Evolutionary conservation across 345 rosid genomes (phyloP).

Genomic region (Raphanus raphanistrum): DNA sequence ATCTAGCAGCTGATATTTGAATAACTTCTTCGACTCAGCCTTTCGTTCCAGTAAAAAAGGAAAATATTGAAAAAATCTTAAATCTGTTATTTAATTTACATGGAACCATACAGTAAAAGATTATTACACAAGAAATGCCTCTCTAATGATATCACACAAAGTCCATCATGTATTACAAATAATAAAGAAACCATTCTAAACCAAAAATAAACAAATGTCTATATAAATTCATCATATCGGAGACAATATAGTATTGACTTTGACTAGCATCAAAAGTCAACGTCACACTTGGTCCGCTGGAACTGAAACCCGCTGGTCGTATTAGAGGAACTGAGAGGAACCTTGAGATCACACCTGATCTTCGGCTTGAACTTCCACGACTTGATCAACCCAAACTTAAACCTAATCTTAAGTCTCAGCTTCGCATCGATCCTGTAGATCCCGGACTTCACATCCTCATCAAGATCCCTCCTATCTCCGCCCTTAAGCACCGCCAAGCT

Average conservation of each 20-base stretch:
- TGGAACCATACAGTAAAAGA: slow-evolving; percentile 1
- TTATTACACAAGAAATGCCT: neutral
- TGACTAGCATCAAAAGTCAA: slow-evolving; percentile 35
- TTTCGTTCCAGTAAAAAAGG: too few species aligned
- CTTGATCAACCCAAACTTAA: slow-evolving; percentile 65
- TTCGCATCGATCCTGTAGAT: slow-evolving; percentile 53
- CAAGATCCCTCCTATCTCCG: slow-evolving; percentile 27
- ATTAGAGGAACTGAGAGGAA: slow-evolving; percentile 43
- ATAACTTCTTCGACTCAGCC: too few species aligned
- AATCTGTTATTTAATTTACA: slow-evolving; percentile 23
- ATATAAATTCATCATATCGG: neutral
- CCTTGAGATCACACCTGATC: slow-evolving; percentile 57
- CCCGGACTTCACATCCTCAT: slow-evolving; percentile 38
- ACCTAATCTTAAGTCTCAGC: slow-evolving; percentile 54
- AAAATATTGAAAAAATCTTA: too few species aligned
- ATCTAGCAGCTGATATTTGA: too few species aligned
- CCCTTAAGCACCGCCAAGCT: slow-evolving; percentile 28
- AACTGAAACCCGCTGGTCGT: slow-evolving; percentile 22
- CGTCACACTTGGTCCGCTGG: slow-evolving; percentile 50
- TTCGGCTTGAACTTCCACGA: slow-evolving; percentile 54
- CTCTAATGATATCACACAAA: slow-evolving; percentile 12
- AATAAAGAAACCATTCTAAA: slow-evolving; percentile 7
- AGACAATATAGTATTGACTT: slow-evolving; percentile 11
- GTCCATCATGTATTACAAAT: neutral
- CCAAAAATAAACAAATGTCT: neutral